phyloP scores from a whole-genome alignment of 768 basidiomycete genomes.

The Strobilomyces dryophilus region DNA sequence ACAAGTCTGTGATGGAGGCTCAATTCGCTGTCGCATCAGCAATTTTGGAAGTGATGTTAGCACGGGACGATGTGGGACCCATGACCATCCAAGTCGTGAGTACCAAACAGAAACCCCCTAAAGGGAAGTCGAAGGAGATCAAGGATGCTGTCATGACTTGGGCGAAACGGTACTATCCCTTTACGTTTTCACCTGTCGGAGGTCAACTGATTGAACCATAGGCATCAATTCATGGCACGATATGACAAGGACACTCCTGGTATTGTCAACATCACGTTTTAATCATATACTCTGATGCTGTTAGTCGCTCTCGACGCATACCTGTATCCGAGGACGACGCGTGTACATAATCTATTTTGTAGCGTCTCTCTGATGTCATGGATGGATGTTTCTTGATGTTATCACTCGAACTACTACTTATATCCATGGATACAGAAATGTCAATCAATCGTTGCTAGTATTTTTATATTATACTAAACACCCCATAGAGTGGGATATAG shows the following conservation, averaged over 20 bases:
- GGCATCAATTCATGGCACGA: conserved; percentile 15
- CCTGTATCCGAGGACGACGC: conserved; percentile 10
- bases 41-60: conserved; percentile 8
- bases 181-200: background rate
- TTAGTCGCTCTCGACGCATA: background rate
- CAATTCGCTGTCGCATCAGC: conserved; percentile 2
- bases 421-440: conserved; percentile 8
- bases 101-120: background rate
- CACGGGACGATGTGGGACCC: conserved; percentile 14
- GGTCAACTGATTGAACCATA: conserved; percentile 9
- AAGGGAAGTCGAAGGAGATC: background rate
- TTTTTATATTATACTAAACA: background rate
- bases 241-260: background rate
- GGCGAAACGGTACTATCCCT: conserved; percentile 12
- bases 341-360: conserved; percentile 12
- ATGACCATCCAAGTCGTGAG: conserved; percentile 11
- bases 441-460: background rate
- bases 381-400: conserved; percentile 12
- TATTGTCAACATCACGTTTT: conserved; percentile 21
- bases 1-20: conserved; percentile 5
- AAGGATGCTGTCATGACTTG: conserved; percentile 11
- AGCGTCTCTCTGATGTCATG: conserved; percentile 3
- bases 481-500: background rate
- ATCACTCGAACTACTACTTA: conserved; percentile 1
- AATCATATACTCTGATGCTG: background rate